Percentiles rank a stretch among this genome's conserved stretches.
These are phyloP conservation scores for Thelonectria discophora DNA, from an alignment of 2,329 filamentous ascomycete genomes.

Conservation along the genomic window DNA sequence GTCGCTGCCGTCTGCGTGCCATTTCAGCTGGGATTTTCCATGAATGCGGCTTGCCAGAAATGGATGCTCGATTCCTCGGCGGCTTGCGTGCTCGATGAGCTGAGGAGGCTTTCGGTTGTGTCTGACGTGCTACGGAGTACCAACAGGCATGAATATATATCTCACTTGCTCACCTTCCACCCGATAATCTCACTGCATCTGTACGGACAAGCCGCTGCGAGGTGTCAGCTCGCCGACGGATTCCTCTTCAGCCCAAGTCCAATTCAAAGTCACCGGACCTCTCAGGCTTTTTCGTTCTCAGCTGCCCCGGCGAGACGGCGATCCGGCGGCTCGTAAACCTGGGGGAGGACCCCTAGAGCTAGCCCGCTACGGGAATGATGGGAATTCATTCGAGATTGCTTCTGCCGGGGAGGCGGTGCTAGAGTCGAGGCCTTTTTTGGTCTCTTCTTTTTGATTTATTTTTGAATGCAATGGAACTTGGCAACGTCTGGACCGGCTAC, in stretches of 20 bases:
- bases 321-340: conserved; percentile 18
- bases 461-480: conserved; percentile 3
- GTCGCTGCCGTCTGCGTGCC: conserved; percentile 10
- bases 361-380: conserved; percentile 7
- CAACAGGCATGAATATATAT: background rate
- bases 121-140: too few relatives aligned
- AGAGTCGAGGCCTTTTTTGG: background rate
- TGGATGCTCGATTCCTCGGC: background rate
- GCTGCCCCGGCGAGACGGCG: conserved; percentile 7
- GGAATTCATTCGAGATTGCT: background rate
- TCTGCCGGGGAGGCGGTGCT: conserved; percentile 6
- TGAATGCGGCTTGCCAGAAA: background rate
- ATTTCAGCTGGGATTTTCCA: conserved; percentile 3
- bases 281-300: conserved; percentile 13
- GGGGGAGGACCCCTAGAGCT: conserved; percentile 14
- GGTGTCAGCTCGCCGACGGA: conserved; percentile 6
- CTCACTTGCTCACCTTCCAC: background rate
- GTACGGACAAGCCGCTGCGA: background rate
- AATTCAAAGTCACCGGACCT: background rate
- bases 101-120: background rate
- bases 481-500: conserved; percentile 11
- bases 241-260: background rate
- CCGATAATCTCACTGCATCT: conserved; percentile 1
- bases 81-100: background rate
- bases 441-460: background rate